phyloP scores from a whole-genome alignment of 1,284 basidiomycete species.

The Paramarasmius palmivorus region DNA sequence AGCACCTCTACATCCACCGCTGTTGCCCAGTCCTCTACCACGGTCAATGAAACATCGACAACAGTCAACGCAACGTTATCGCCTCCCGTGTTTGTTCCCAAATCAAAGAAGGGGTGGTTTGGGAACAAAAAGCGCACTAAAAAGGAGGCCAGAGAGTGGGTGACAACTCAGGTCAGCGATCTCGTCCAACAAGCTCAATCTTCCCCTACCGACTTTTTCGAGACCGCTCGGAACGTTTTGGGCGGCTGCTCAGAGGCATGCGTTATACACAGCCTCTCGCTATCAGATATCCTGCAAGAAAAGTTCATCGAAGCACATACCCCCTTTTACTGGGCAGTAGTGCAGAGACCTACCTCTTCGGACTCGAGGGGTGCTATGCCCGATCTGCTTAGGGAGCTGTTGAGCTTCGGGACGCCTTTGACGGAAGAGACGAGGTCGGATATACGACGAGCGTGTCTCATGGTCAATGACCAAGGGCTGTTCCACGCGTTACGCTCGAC shows the following conservation, averaged over 20 bases:
- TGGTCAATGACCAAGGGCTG: constrained; percentile 7
- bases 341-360: constrained; percentile 3
- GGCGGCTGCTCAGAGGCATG: constrained; percentile 7
- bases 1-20: not conserved
- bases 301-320: constrained; percentile 6
- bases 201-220: not conserved
- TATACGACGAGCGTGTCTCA: constrained; percentile 11
- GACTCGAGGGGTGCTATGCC: not conserved
- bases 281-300: constrained; percentile 9
- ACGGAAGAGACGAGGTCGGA: constrained; percentile 8
- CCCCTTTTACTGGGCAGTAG: constrained; percentile 13
- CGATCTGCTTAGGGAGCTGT: constrained; percentile 2
- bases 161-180: not conserved
- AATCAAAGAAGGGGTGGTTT: constrained; percentile 1
- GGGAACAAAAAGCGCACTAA: constrained; percentile 1
- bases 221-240: constrained; percentile 4
- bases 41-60: not conserved
- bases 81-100: not conserved
- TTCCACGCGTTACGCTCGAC: constrained; percentile 3
- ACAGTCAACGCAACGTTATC: not conserved
- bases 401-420: constrained; percentile 5
- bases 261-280: not conserved
- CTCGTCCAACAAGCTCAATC: constrained; percentile 2
- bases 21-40: not conserved
- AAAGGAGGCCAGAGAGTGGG: constrained; percentile 9